Evolutionary conservation across 176 grass and related monocot species (phyloP), one percentile per base, ranked within the genome.

Genomic region (Ananas comosus): DNA sequence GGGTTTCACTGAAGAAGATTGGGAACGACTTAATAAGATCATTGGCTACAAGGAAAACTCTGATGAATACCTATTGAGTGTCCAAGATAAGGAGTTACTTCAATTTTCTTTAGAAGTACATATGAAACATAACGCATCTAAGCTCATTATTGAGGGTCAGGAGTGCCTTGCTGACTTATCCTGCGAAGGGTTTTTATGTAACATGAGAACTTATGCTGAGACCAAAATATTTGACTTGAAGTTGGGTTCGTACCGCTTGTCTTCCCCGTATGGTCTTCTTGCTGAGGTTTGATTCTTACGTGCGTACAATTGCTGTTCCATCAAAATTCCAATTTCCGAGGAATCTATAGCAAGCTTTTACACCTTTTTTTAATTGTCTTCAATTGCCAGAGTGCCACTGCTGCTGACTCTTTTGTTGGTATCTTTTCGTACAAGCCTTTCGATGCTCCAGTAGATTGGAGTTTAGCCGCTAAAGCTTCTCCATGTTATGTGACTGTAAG

Each of bases 91-190:
- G 79, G 86, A 87, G 76, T 65, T 90, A 61, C 92, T 92, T 77
- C 88, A 92, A 53, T 86, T 96, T 73, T 87, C 78, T 69, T 80
- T 96, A 78, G 85, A 96, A 90, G 81, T 96, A 70, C 76, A 70
- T 63, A 96, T 96, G 93, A 92, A 89, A 68, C 88, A 92, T 77
- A 96, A 96, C 87, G 93, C 93, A 71, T 87, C 93, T 65, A 96
- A 72, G 79, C 93, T 96, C 73, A 82, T 72, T 28, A 53, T 76
- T 22, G 83, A 96, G 66, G 74, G 74, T 72, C 76, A 71, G 22
- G 74, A 83, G 69, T 96, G 67, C 63, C 88, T 96, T 75, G 93
- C 86, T 83, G 93, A 96, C 78, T 80, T 96, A 51, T 91, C 93
- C 10, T 96, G 93, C 74, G 86, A 96, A 82, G 79, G 88, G 70